Base-by-base conservation (phyloP, 805 yeast genomes). In the Metschnikowia santaceciliae region DNA sequence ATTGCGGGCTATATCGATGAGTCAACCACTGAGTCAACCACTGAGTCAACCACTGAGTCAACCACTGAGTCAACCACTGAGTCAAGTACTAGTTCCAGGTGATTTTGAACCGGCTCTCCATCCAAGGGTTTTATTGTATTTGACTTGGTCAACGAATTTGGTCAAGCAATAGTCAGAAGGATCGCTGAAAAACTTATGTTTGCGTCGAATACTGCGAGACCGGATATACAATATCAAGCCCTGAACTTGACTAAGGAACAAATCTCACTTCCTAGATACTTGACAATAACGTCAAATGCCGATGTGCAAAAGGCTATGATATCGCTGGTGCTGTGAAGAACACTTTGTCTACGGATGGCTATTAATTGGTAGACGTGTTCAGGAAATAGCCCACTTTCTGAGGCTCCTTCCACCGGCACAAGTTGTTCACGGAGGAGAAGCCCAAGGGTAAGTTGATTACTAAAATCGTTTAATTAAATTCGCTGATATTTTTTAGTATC, bases 1-100 rank as follows among this genome's bases (percentile, higher is more conserved):
- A 81, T 84, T 54, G 66, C 86, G 33, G 79, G 80, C 46, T 83
- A 82, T 63, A 79, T 81, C 59, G 77, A 77, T 53, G 51, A 57
- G 10, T 59, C 60, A 17, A 17, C 2, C 2, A 2, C 17, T 17
- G 17, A 2, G 2, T 17, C 17, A 17, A 17, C 2, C 2, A 17
- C 17, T 17, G 17, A 2, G 2, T 17, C 19, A 17, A 17, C 2
- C 0, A 17, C 19, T 17, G 19, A 17, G 3, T 17, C 19, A 2
- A 17, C 2, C 2, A 17, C 19, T 1, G 19, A 17, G 19, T 17
- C 8, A 68, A 70, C 47, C 58, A 64, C 19, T 66, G 61, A 0
- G 71, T 80, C 58, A 64, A 65, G 33, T 70, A 67, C 47, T 79
- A 79, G 70, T 53, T 64, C 14, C 54, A 65, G 45, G 74, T 83